Percentiles rank a stretch among this genome's conserved stretches.
Evolutionary conservation across 1,284 basidiomycete species (phyloP).

Genomic region (Trametes pubescens): DNA sequence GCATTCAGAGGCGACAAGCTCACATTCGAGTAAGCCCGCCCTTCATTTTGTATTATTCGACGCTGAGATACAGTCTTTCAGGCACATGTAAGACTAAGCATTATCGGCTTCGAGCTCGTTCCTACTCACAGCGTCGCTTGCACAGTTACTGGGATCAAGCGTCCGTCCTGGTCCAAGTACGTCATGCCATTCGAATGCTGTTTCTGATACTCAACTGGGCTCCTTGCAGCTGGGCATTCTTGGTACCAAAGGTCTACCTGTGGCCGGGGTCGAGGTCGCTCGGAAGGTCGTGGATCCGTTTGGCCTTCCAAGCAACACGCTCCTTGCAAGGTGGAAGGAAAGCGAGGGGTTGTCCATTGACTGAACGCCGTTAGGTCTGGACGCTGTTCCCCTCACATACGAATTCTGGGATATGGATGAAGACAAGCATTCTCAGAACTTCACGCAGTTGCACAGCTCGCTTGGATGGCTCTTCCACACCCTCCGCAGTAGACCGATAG

Average conservation of each 20-base stretch:
- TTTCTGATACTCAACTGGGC: neutral
- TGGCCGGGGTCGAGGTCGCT: constrained; percentile 50
- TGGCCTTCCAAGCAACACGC: constrained; percentile 49
- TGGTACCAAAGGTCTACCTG: constrained; percentile 44
- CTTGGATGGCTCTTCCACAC: neutral
- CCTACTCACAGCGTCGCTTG: neutral
- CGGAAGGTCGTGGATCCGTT: constrained; percentile 55
- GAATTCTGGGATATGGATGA: neutral
- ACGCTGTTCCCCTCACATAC: neutral
- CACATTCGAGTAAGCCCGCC: constrained; percentile 54
- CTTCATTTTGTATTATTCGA: neutral
- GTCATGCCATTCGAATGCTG: neutral
- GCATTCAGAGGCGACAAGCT: constrained; percentile 61
- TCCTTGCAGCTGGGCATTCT: constrained; percentile 47
- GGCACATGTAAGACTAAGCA: constrained; percentile 40
- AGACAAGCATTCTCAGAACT: neutral
- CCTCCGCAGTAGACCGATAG: neutral
- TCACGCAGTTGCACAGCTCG: neutral
- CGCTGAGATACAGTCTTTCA: constrained; percentile 12
- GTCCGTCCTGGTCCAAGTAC: constrained; percentile 52
- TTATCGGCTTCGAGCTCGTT: neutral
- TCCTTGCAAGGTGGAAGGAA: constrained; percentile 50
- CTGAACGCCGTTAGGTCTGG: constrained; percentile 20
- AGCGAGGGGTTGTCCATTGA: constrained; percentile 48
- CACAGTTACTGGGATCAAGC: constrained; percentile 60